Evolutionary conservation across 805 yeast genomes (phyloP), one percentile per base, ranked within the genome.

Genomic region (Cyberlindnera japonica): DNA sequence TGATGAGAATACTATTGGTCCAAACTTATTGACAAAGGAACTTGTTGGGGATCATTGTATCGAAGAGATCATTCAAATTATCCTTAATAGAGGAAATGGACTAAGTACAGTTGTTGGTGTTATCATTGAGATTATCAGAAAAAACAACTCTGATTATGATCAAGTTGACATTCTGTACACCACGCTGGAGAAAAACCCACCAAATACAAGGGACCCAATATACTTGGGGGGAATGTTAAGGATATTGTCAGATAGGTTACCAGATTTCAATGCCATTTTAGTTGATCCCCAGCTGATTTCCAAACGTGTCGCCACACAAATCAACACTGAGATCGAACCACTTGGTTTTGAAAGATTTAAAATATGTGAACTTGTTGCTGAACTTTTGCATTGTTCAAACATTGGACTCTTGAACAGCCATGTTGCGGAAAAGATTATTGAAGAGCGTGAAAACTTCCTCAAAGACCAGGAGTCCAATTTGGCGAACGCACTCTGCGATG

Each of bases 141-240:
- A 93, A 57, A 93, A 93, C 58, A 93, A 93, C 58, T 87, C 96
- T 1, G 99, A 93, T 62, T 93, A 91, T 63, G 99, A 93, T 61
- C 72, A 79, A 25, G 80, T 85, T 28, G 87, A 93, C 50, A 82
- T 93, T 26, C 62, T 84, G 35, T 79, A 79, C 57, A 78, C 85
- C 27, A 78, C 89, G 1, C 57, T 84, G 38, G 90, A 85, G 38
- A 75, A 83, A 15, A 84, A 89, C 52, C 96, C 96, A 3, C 97
- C 98, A 11, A 79, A 83, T 10, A 76, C 85, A 18, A 71, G 96
- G 40, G 99, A 93, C 61, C 95, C 97, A 6, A 82, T 93, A 13
- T 91, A 84, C 58, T 65, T 93, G 35, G 99, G 99, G 1, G 78
- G 81, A 15, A 71, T 93, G 72, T 78, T 93, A 27, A 72, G 70